Conservation (phyloP, 75 land plant genomes). For the Larix kaempferi region DNA sequence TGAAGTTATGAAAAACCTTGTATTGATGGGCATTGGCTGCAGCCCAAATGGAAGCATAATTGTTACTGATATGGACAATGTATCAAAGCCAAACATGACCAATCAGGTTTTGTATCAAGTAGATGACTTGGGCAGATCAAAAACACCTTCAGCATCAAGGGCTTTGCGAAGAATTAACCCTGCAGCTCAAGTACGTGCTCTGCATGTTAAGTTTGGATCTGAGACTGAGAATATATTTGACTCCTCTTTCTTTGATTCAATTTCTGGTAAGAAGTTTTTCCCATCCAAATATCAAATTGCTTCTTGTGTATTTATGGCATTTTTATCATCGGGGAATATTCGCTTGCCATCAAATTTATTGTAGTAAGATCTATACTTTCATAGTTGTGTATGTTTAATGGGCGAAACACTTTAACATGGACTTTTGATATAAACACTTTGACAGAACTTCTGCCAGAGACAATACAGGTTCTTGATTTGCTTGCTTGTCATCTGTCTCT, state of each 20-base stretch:
- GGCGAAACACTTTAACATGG: neutral
- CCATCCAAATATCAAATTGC: neutral
- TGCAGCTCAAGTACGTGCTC: conserved; percentile 44
- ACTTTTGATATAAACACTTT: neutral
- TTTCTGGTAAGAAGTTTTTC: conserved; percentile 26
- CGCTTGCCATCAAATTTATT: no score
- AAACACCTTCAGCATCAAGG: conserved; percentile 47
- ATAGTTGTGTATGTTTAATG: neutral
- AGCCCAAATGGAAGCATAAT: conserved; percentile 45
- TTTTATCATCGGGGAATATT: neutral
- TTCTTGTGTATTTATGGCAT: neutral
- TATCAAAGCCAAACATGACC: conserved; percentile 44
- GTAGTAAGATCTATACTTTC: no score
- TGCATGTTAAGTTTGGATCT: conserved; percentile 45
- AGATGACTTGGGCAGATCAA: conserved; percentile 38
- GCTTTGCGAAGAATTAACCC: conserved; percentile 53
- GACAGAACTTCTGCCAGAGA: neutral
- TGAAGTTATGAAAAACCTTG: conserved; percentile 49
- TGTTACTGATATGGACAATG: conserved; percentile 50
- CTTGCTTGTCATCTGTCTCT: neutral
- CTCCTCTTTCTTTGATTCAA: conserved; percentile 44
- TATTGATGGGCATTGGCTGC: conserved; percentile 57
- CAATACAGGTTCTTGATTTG: neutral
- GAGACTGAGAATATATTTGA: conserved; percentile 47
- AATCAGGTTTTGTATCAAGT: conserved; percentile 42